Evolutionary conservation across 495 filamentous ascomycete species (phyloP).

Genomic region (Daldinia concentrica): DNA sequence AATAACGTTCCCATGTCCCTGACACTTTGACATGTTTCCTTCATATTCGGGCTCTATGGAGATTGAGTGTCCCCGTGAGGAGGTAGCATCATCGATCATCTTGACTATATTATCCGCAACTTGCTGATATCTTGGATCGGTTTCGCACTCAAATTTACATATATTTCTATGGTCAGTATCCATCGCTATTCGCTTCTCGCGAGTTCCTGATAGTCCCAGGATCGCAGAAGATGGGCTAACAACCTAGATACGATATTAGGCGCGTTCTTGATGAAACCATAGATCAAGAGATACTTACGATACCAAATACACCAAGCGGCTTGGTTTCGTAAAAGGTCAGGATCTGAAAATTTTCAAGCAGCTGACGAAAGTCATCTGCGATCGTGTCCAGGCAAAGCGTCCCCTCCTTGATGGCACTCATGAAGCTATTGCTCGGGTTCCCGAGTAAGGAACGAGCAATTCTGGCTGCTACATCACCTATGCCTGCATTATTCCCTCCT

Average conservation of each 20-base stretch:
- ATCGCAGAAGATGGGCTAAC: constrained; percentile 43
- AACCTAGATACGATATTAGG: constrained; percentile 33
- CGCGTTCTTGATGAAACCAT: too few relatives aligned
- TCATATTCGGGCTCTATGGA: not conserved
- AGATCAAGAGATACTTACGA: too few relatives aligned
- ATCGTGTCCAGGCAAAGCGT: constrained; percentile 32
- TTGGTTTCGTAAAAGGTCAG: constrained; percentile 47
- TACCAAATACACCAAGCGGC: constrained; percentile 21
- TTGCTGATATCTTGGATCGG: constrained; percentile 43
- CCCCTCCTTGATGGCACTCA: constrained; percentile 38
- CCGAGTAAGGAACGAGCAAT: constrained; percentile 38
- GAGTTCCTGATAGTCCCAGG: constrained; percentile 41
- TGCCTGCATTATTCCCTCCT: constrained; percentile 38
- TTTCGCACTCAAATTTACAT: constrained; percentile 41
- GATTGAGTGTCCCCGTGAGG: not conserved
- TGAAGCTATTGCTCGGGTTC: constrained; percentile 42
- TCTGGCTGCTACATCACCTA: constrained; percentile 39
- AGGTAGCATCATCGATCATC: constrained; percentile 23
- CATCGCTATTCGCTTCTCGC: constrained; percentile 41
- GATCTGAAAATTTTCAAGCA: constrained; percentile 40
- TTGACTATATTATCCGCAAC: constrained; percentile 39
- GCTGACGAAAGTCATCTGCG: constrained; percentile 40
- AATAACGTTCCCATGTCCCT: not conserved
- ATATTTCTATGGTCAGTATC: constrained; percentile 44
- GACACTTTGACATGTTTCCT: not conserved